Percentiles rank a stretch among this genome's conserved stretches.
phyloP scores from a whole-genome alignment of 2,329 filamentous ascomycete species.

The Endothia cerciana region DNA sequence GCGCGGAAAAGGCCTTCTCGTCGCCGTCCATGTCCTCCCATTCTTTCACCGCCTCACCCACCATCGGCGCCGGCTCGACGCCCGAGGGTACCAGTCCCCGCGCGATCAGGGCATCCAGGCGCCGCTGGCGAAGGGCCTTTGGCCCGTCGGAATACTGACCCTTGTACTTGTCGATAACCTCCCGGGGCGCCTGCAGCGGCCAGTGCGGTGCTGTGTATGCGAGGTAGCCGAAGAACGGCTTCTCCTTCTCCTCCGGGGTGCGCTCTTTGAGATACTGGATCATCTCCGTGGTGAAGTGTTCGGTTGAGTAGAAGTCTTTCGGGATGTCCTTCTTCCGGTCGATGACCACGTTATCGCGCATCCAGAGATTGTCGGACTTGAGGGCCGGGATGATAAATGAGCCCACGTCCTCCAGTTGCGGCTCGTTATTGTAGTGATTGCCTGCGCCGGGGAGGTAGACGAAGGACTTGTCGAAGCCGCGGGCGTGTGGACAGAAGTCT shows the following conservation, averaged over 20 bases:
- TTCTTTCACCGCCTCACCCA: constrained; percentile 50
- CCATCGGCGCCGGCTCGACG: constrained; percentile 53
- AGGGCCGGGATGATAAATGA: constrained; percentile 40
- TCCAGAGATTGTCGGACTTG: constrained; percentile 43
- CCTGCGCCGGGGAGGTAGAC: constrained; percentile 64
- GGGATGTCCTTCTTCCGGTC: constrained; percentile 47
- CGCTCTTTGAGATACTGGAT: constrained; percentile 54
- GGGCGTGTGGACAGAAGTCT: constrained; percentile 56
- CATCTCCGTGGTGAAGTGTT: constrained; percentile 56
- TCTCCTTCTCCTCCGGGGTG: constrained; percentile 39
- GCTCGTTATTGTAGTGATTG: constrained; percentile 58
- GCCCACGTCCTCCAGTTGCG: constrained; percentile 42
- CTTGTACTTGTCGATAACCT: constrained; percentile 59
- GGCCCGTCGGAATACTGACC: constrained; percentile 65
- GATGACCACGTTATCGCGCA: constrained; percentile 43
- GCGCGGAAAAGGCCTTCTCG: constrained; percentile 50
- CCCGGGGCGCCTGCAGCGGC: constrained; percentile 61
- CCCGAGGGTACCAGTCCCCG: constrained; percentile 58
- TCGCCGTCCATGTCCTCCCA: constrained; percentile 52
- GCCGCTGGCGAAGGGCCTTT: constrained; percentile 54
- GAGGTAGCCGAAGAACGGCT: constrained; percentile 62
- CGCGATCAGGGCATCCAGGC: constrained; percentile 58
- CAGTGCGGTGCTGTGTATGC: constrained; percentile 67
- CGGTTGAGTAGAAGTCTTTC: constrained; percentile 55
- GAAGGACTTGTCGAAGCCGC: constrained; percentile 64